Evolutionary conservation across 345 rosid genomes (phyloP).

Genomic region (Hibiscus tridactylites): DNA sequence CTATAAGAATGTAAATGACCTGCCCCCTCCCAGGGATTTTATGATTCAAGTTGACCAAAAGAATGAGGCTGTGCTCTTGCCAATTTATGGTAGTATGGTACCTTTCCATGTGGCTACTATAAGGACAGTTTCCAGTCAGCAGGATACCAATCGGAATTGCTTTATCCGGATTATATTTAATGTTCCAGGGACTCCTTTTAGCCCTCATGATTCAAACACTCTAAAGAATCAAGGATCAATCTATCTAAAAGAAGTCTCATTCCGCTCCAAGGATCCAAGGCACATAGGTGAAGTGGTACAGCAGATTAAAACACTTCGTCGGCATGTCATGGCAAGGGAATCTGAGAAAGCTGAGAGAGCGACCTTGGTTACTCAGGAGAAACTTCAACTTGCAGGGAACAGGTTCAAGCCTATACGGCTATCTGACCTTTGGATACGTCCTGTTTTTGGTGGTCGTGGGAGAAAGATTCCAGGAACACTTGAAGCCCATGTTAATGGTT

Average conservation of each 20-base stretch:
- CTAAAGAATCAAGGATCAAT: slow-evolving; percentile 67
- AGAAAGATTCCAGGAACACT: slow-evolving; percentile 82
- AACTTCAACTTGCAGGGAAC: slow-evolving; percentile 67
- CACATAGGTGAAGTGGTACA: slow-evolving; percentile 84
- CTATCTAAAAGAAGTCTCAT: slow-evolving; percentile 76
- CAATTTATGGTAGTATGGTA: slow-evolving; percentile 80
- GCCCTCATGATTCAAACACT: slow-evolving; percentile 57
- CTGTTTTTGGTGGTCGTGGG: slow-evolving; percentile 83
- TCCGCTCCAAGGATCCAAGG: slow-evolving; percentile 86
- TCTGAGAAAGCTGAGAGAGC: slow-evolving; percentile 93
- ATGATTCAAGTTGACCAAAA: slow-evolving; percentile 84
- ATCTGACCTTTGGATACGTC: slow-evolving; percentile 86
- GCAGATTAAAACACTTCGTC: slow-evolving; percentile 62
- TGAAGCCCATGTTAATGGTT: slow-evolving; percentile 80
- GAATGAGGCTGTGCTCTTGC: slow-evolving; percentile 81
- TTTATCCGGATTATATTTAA: slow-evolving; percentile 76
- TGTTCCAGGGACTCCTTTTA: slow-evolving; percentile 87
- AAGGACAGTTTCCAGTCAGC: slow-evolving; percentile 84
- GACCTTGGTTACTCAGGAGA: slow-evolving; percentile 85
- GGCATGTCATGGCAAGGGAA: slow-evolving; percentile 78
- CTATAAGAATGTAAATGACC: slow-evolving; percentile 75
- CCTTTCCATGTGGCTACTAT: slow-evolving; percentile 89
- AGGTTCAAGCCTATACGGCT: slow-evolving; percentile 76
- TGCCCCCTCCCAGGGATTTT: slow-evolving; percentile 60
- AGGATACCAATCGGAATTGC: slow-evolving; percentile 69